A percentile compares a stretch with the other conserved stretches of the same genome.
phyloP scores from a whole-genome alignment of 2,329 filamentous ascomycete genomes.

The Stagonosporopsis vannaccii region DNA sequence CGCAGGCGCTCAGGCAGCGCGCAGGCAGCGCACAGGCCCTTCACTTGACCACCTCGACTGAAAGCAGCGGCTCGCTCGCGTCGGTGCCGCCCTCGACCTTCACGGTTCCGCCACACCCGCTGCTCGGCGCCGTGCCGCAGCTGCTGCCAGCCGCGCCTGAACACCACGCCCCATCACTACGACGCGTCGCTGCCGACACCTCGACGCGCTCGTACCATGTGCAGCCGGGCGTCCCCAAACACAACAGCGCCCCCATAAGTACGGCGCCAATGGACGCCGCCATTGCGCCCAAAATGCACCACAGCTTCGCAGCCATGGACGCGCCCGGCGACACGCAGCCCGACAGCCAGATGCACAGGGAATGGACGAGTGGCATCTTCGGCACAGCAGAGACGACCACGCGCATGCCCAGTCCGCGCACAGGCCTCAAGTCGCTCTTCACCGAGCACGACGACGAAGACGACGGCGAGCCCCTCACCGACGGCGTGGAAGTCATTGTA shows the following conservation, averaged over 20 bases:
- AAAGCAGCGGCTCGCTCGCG: slow-evolving; percentile 22
- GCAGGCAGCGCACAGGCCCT: slow-evolving; percentile 33
- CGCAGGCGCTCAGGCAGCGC: slow-evolving; percentile 46
- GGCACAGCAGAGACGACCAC: slow-evolving; percentile 21
- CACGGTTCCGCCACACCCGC: slow-evolving; percentile 10
- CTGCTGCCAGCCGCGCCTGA: slow-evolving; percentile 20
- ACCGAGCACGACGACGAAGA: slow-evolving; percentile 26
- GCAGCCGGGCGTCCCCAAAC: slow-evolving; percentile 36
- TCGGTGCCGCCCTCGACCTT: slow-evolving; percentile 18
- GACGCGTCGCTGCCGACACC: slow-evolving; percentile 37
- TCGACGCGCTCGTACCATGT: slow-evolving; percentile 32
- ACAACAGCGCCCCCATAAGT: slow-evolving; percentile 42
- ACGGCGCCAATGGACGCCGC: slow-evolving; percentile 29
- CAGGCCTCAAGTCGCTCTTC: slow-evolving; percentile 26
- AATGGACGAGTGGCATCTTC: slow-evolving; percentile 45
- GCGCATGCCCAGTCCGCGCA: slow-evolving; percentile 13
- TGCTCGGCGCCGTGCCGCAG: slow-evolving; percentile 22
- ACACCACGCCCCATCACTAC: slow-evolving; percentile 23
- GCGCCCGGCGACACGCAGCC: slow-evolving; percentile 56
- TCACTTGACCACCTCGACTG: slow-evolving; percentile 37
- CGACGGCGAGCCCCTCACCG: slow-evolving; percentile 28
- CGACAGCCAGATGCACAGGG: slow-evolving; percentile 55
- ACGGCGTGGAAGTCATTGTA: slow-evolving; percentile 27
- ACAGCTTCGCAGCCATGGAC: slow-evolving; percentile 51
- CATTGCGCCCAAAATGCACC: slow-evolving; percentile 35